phyloP scores from a whole-genome alignment of 257 asterid genomes.

The Rehmannia glutinosa region DNA sequence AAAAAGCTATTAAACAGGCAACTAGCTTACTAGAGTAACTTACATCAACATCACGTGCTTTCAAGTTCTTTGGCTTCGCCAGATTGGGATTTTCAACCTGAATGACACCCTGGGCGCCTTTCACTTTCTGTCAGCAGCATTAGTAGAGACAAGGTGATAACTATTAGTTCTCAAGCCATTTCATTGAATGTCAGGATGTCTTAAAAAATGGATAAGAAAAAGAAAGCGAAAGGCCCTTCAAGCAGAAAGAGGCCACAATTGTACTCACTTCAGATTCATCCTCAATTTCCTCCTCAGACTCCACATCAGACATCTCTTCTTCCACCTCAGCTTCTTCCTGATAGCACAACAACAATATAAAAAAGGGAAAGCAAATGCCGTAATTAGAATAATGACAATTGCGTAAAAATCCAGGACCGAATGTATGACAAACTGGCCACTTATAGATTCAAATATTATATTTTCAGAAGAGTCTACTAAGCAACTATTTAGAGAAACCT shows the following conservation, averaged over 20 bases:
- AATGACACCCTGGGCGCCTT: constrained; percentile 79
- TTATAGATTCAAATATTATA: not conserved
- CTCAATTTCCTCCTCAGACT: constrained; percentile 75
- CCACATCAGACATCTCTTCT: constrained; percentile 68
- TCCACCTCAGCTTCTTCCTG: constrained; percentile 65
- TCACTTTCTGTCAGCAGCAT: constrained; percentile 54
- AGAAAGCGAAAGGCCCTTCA: too few species aligned
- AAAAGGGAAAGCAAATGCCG: not conserved
- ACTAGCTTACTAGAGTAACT: constrained; percentile 7
- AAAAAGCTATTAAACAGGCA: not conserved
- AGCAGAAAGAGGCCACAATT: not conserved
- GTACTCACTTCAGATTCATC: constrained; percentile 61
- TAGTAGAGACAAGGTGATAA: not conserved
- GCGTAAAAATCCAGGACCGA: not conserved
- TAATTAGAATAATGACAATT: not conserved
- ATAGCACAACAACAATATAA: constrained; percentile 6
- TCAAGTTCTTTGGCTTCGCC: constrained; percentile 73
- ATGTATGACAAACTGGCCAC: not conserved
- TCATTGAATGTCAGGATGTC: not conserved
- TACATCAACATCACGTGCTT: constrained; percentile 86
- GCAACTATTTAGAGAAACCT: too few species aligned
- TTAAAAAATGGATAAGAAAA: not conserved
- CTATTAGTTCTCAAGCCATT: not conserved
- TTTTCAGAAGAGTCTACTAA: not conserved
- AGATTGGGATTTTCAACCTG: constrained; percentile 81